These are phyloP conservation scores for Hyaloscypha bicolor DNA, from an alignment of 495 filamentous ascomycete species.

Conservation along the genomic window DNA sequence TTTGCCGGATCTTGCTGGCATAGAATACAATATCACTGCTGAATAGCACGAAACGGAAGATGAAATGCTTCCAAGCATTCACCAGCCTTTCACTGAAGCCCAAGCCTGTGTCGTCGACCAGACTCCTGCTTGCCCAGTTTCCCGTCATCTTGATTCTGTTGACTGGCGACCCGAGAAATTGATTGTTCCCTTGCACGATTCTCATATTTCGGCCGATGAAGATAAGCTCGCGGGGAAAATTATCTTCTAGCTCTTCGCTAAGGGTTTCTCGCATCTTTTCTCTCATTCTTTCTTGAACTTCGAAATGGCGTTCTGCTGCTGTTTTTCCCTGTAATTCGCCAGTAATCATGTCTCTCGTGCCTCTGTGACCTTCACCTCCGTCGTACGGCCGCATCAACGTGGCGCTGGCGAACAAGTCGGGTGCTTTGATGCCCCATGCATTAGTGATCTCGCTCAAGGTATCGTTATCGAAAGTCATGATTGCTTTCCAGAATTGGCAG, in stretches of 20 bases:
- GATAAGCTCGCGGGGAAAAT: conserved; percentile 91
- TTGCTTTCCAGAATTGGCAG: conserved; percentile 86
- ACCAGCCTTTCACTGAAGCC: conserved; percentile 55
- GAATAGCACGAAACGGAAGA: conserved; percentile 80
- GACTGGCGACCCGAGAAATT: conserved; percentile 86
- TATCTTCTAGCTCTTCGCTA: conserved; percentile 69
- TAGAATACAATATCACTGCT: conserved; percentile 83
- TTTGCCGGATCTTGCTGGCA: conserved; percentile 74
- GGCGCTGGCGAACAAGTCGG: conserved; percentile 87
- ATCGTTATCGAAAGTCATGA: conserved; percentile 90
- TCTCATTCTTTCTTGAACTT: conserved; percentile 83
- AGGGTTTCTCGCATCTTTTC: conserved; percentile 83
- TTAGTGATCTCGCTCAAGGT: conserved; percentile 70
- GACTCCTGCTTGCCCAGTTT: conserved; percentile 78
- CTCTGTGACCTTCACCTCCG: conserved; percentile 65
- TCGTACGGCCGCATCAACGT: conserved; percentile 89
- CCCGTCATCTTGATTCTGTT: conserved; percentile 96
- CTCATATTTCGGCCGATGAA: conserved; percentile 96
- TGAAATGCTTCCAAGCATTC: conserved; percentile 67
- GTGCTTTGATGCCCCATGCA: conserved; percentile 83
- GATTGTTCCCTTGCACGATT: conserved; percentile 72
- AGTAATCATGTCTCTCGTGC: conserved; percentile 59
- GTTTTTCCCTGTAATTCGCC: conserved; percentile 55
- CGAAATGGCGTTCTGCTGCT: conserved; percentile 70
- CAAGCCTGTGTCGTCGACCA: conserved; percentile 69